Base-by-base conservation (phyloP, 306 rosid genomes). In the Fragaria nilgerrensis region DNA sequence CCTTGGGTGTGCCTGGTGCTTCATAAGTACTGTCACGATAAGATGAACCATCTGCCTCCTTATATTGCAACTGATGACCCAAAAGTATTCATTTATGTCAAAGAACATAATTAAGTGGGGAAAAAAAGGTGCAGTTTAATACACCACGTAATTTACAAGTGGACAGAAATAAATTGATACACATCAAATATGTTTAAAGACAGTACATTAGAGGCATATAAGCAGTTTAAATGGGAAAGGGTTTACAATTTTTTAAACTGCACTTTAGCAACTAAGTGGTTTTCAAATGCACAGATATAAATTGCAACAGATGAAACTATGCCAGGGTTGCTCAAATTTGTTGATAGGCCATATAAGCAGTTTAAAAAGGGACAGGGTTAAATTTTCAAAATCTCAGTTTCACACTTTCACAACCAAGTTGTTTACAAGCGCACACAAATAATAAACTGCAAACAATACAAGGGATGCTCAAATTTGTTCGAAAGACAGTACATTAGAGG, bases 1-100 rank as follows among this genome's bases (percentile, higher is more conserved):
- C 99, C 99, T 96, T 96, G 15, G 97, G 99, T 2, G 96, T 92
- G 85, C 88, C 89, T 32, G 99, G 97, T 80, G 98, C 76, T 80
- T 96, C 99, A n/a, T 91, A 92, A 5, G 90, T 84, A 65, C 88
- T 89, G 69, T 96, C 99, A 50, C 96, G 92, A 73, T 86, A 86
- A 75, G 97, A 88, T 50, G 97, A 89, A 75, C 98, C 93, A 85
- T 88, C 99, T 13, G 98, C 91, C 84, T 96, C 99, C 92, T 92
- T 96, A 75, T 96, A 88, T 80, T 92, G 99, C 83, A 96, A 88
- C 97, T 96, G 90, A 73, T 74, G 77, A 68, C 82, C 44, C 82
- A 14, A 76, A 76, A 32, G 1, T 48, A 55, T 77, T 56, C 43
- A 56, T 48, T 55, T n/a, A 23, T 41, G 20, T 76, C 37, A 52